phyloP scores from a whole-genome alignment of 176 grass and related monocot species.

The Ananas comosus region DNA sequence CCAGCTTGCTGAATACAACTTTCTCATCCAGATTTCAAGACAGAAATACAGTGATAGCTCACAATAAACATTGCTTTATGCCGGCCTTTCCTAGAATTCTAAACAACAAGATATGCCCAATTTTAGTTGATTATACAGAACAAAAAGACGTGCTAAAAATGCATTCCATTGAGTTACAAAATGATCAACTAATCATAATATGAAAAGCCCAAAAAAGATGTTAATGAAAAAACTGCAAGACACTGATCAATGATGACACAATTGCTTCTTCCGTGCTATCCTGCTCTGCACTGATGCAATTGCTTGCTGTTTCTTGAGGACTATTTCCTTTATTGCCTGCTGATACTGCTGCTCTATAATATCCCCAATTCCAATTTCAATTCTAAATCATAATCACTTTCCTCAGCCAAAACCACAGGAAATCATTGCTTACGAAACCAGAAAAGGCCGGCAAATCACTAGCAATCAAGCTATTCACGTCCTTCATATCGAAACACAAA shows the following conservation, averaged over 20 bases:
- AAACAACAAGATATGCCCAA: background rate
- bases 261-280: background rate
- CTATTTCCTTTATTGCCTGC: conserved; percentile 6
- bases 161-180: background rate
- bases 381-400: conserved; percentile 8
- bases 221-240: background rate
- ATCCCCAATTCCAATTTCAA: background rate
- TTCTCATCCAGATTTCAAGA: background rate
- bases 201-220: background rate
- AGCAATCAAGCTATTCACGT: background rate
- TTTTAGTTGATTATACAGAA: background rate
- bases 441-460: background rate
- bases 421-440: background rate
- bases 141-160: background rate
- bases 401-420: conserved; percentile 1
- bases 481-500: background rate
- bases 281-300: conserved; percentile 1
- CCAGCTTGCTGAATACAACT: background rate
- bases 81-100: background rate
- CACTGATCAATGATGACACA: background rate
- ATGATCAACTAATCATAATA: background rate
- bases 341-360: conserved; percentile 2
- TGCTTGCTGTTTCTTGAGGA: background rate
- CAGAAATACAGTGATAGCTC: background rate
- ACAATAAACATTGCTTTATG: background rate